These are phyloP conservation scores for Podila verticillata DNA, from an alignment of 192 early-diverging fungal genomes.

Conservation along the genomic window DNA sequence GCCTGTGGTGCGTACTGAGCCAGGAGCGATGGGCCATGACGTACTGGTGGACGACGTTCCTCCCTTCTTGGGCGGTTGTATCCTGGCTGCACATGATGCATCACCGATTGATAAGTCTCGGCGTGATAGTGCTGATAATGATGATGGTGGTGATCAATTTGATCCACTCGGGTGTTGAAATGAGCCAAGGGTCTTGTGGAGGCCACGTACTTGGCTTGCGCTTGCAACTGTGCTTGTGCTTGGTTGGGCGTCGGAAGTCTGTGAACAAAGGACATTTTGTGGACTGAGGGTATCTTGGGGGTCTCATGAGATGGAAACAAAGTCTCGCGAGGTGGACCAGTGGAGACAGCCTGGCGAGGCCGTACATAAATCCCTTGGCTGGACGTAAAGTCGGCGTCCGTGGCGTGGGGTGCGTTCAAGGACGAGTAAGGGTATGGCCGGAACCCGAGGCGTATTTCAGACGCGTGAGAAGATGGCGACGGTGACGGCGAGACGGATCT, in stretches of 20 bases:
- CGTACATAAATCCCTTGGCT: slow-evolving; percentile 15
- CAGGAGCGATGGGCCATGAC: neutral
- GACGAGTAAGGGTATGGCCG: neutral
- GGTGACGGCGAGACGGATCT: no score
- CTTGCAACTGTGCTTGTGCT: no score
- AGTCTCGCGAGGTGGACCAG: neutral
- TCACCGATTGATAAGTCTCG: neutral
- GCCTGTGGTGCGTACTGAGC: neutral
- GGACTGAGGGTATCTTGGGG: no score
- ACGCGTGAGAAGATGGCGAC: neutral
- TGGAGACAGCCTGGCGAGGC: no score
- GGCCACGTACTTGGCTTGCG: no score
- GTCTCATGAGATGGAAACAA: no score
- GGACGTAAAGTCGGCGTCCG: slow-evolving; percentile 8
- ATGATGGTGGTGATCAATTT: neutral
- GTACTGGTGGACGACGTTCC: no score
- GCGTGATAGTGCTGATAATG: neutral
- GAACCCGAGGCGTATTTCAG: slow-evolving; percentile 7
- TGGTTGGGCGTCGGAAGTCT: no score
- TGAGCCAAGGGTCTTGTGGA: no score
- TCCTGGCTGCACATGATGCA: no score
- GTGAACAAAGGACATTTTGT: no score
- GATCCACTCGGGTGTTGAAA: neutral
- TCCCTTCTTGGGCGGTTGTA: no score
- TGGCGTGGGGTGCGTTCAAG: neutral